A percentile compares a stretch with the other conserved stretches of the same genome.
Evolutionary conservation across 1,284 basidiomycete species (phyloP).

Genomic region (Puccinia novopanici): DNA sequence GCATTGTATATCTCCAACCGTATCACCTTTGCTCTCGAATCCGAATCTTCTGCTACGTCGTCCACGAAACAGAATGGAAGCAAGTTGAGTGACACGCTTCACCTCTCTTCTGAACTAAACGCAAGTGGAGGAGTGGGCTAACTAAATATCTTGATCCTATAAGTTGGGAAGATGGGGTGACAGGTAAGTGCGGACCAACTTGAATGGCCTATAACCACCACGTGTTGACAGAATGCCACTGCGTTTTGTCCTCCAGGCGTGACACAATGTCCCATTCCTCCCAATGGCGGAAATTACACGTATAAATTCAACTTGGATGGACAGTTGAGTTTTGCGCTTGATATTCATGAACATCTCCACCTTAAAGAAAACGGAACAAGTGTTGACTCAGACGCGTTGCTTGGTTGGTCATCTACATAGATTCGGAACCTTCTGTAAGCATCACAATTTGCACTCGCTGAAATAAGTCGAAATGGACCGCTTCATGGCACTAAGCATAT

Average conservation of each 20-base stretch:
- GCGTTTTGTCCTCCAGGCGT: conserved; percentile 15
- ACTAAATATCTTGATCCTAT: conserved; percentile 1
- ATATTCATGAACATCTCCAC: neutral
- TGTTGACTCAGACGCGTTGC: neutral
- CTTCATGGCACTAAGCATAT: neutral
- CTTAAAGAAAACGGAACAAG: neutral
- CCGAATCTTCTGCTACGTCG: too few species aligned
- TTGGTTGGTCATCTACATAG: neutral
- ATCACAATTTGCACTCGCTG: neutral
- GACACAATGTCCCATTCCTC: conserved; percentile 43
- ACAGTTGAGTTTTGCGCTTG: conserved; percentile 23
- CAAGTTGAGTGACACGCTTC: conserved; percentile 54
- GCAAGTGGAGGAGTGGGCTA: too few species aligned
- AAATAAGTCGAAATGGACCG: neutral
- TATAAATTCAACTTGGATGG: conserved; percentile 42
- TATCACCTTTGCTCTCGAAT: too few species aligned
- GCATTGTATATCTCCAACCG: too few species aligned
- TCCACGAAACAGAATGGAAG: conserved; percentile 50
- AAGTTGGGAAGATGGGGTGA: conserved; percentile 48
- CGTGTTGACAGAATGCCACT: neutral
- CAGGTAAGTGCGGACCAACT: conserved; percentile 4
- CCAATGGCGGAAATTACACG: conserved; percentile 36
- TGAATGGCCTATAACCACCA: neutral
- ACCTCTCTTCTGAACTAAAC: too few species aligned
- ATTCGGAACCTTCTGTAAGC: conserved; percentile 49